Evolutionary conservation across 352 stramenopile species (phyloP).

Genomic region (Albugo candida): DNA sequence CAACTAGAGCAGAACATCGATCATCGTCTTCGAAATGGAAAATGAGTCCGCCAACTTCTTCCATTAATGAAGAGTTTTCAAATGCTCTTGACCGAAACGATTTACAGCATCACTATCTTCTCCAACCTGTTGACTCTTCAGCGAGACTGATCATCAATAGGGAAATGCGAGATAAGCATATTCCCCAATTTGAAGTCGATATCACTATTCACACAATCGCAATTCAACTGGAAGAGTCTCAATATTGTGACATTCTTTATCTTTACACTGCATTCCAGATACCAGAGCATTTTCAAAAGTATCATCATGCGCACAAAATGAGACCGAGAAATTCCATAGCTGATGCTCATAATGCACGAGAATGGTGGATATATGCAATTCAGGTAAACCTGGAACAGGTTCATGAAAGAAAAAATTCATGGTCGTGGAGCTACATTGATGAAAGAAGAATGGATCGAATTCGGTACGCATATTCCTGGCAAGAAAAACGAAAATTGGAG

Average conservation of each 20-base stretch:
- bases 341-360: conserved; percentile 16
- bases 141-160: conserved; percentile 66
- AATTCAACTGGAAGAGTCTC: conserved; percentile 63
- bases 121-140: conserved; percentile 66
- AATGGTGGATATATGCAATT: conserved; percentile 75
- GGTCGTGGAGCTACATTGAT: conserved; percentile 71
- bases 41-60: background rate
- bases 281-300: conserved; percentile 55
- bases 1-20: conserved; percentile 63
- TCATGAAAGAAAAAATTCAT: conserved; percentile 36
- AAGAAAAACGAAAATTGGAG: conserved; percentile 13
- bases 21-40: background rate
- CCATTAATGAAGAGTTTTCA: background rate
- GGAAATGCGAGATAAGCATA: conserved; percentile 47
- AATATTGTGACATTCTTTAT: conserved; percentile 78
- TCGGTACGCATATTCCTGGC: conserved; percentile 50
- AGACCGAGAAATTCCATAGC: conserved; percentile 31
- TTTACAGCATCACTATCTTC: conserved; percentile 62
- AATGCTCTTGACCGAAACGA: conserved; percentile 3
- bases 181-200: conserved; percentile 69
- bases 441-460: conserved; percentile 60
- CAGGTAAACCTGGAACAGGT: conserved; percentile 34
- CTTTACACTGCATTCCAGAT: conserved; percentile 47
- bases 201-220: conserved; percentile 59
- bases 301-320: conserved; percentile 49